Evolutionary conservation across 352 stramenopile genomes (phyloP).

Genomic region (Globisporangium parvum): DNA sequence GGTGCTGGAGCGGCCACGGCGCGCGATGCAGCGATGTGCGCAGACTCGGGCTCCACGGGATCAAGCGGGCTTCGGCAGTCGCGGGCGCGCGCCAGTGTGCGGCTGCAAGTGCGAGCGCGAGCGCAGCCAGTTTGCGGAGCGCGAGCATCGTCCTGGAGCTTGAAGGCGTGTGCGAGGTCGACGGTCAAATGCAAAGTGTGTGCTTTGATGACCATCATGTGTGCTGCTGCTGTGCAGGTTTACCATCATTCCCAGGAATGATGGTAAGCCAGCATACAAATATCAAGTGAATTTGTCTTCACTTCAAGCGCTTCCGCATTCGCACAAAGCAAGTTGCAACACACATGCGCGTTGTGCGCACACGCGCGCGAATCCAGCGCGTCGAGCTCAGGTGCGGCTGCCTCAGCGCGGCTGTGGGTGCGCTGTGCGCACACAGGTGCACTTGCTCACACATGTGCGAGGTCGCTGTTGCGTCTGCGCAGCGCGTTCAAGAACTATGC

Average conservation of each 20-base stretch:
- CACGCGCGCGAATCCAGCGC: background rate
- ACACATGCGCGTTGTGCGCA: too few relatives aligned
- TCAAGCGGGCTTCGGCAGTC: constrained; percentile 4
- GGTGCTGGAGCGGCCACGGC: constrained; percentile 3
- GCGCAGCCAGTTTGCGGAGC: background rate
- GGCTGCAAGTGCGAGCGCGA: background rate
- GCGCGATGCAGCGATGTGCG: constrained; percentile 13
- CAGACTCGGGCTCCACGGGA: constrained; percentile 8
- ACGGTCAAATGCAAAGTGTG: background rate
- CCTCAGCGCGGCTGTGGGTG: background rate
- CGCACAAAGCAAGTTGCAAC: too few relatives aligned
- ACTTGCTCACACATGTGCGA: background rate
- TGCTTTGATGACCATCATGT: background rate
- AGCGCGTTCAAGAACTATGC: constrained; percentile 6
- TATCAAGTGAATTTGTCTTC: too few relatives aligned
- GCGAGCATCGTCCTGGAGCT: background rate
- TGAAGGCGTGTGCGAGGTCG: background rate
- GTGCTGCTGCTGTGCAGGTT: too few relatives aligned
- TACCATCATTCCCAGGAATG: too few relatives aligned
- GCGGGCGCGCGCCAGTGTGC: background rate
- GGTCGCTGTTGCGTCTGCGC: background rate
- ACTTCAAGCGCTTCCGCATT: too few relatives aligned
- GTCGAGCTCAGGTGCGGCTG: background rate
- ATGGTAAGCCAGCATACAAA: too few relatives aligned
- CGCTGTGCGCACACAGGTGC: too few relatives aligned